phyloP scores from a whole-genome alignment of 2,329 filamentous ascomycete species.

The Rutstroemia sp. region DNA sequence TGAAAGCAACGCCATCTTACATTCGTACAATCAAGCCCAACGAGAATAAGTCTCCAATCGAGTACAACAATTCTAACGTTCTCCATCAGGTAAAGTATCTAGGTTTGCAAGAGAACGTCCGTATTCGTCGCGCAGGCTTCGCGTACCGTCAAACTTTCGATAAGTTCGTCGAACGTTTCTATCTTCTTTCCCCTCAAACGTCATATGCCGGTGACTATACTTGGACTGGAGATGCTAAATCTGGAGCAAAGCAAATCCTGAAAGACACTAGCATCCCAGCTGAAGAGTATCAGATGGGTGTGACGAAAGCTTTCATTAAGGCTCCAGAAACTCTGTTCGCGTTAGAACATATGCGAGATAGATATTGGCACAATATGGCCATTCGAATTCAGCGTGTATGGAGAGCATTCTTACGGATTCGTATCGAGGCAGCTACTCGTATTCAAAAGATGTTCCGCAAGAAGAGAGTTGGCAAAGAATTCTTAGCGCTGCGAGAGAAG shows the following conservation, averaged over 20 bases:
- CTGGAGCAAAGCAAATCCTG: slow-evolving; percentile 84
- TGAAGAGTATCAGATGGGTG: slow-evolving; percentile 96
- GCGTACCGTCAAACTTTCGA: slow-evolving; percentile 96
- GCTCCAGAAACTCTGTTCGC: slow-evolving; percentile 95
- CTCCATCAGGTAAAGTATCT: slow-evolving; percentile 98
- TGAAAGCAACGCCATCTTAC: slow-evolving; percentile 96
- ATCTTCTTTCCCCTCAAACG: slow-evolving; percentile 85
- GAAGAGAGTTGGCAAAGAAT: slow-evolving; percentile 84
- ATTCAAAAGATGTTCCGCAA: slow-evolving; percentile 96
- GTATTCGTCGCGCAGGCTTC: slow-evolving; percentile 92
- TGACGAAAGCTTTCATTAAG: slow-evolving; percentile 97
- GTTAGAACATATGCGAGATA: slow-evolving; percentile 92
- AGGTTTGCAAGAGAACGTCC: slow-evolving; percentile 97
- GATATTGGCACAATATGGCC: slow-evolving; percentile 99
- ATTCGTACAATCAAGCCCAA: slow-evolving; percentile 99
- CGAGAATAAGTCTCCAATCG: slow-evolving; percentile 91
- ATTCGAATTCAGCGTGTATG: slow-evolving; percentile 95
- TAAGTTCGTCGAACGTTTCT: slow-evolving; percentile 97
- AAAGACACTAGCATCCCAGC: slow-evolving; percentile 93
- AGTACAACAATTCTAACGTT: slow-evolving; percentile 89
- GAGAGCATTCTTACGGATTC: slow-evolving; percentile 90
- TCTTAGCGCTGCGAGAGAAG: slow-evolving; percentile 78
- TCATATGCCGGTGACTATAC: slow-evolving; percentile 97
- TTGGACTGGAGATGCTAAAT: slow-evolving; percentile 82
- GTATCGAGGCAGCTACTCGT: slow-evolving; percentile 83